A percentile compares a stretch with the other conserved stretches of the same genome.
Conservation (phyloP, 2,329 filamentous ascomycete genomes). For the Pestalotiopsis sp. region DNA sequence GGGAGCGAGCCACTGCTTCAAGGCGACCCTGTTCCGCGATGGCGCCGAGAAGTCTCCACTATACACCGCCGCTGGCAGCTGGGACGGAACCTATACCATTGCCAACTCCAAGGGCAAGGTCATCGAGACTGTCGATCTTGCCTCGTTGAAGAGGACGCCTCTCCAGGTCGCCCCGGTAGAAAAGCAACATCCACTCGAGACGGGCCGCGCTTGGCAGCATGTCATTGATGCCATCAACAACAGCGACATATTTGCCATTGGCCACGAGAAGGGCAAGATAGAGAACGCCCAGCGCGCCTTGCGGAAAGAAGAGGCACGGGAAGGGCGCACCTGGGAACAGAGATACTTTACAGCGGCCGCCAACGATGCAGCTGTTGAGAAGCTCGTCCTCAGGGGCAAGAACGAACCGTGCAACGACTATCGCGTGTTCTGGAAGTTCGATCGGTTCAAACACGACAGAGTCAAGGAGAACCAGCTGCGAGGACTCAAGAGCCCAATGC, state of each 20-base stretch:
- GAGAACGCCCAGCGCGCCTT: conserved; percentile 76
- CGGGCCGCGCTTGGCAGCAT: conserved; percentile 83
- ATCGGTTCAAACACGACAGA: conserved; percentile 23
- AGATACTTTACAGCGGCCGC: conserved; percentile 24
- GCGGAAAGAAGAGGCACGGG: conserved; percentile 23
- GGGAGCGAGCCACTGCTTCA: conserved; percentile 93
- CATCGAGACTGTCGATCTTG: conserved; percentile 64
- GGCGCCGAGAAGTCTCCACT: conserved; percentile 66
- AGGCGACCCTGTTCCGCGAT: conserved; percentile 72
- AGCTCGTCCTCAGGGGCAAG: conserved; percentile 14
- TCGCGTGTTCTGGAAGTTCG: conserved; percentile 27
- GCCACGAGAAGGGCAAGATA: conserved; percentile 81
- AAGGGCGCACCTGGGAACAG: conserved; percentile 23
- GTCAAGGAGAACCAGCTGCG: conserved; percentile 17
- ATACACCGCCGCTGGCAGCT: conserved; percentile 87
- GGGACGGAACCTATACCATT: conserved; percentile 83
- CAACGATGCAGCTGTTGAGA: conserved; percentile 21
- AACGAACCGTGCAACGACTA: conserved; percentile 11
- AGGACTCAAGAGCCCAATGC: conserved; percentile 26
- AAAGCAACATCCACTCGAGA: conserved; percentile 84
- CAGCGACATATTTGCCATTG: conserved; percentile 83
- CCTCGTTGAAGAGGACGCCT: conserved; percentile 60
- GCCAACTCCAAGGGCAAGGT: conserved; percentile 62
- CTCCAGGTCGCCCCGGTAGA: conserved; percentile 74
- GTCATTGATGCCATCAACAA: conserved; percentile 79